Evolutionary conservation across 768 basidiomycete genomes (phyloP), one percentile per base, ranked within the genome.

Genomic region (Lepiota brunneoincarnata): DNA sequence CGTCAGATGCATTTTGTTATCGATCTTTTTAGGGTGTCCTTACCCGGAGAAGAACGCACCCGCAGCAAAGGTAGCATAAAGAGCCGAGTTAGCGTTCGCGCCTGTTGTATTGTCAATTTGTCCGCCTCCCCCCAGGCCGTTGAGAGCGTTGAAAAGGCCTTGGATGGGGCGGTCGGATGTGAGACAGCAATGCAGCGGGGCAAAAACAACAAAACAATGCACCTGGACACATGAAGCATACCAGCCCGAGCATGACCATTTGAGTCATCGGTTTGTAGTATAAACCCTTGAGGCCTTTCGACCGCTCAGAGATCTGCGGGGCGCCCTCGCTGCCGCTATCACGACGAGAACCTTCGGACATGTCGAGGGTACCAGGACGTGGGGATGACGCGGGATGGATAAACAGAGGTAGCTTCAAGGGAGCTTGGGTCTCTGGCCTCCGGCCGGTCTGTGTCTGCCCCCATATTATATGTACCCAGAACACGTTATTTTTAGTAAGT

Each of bases 51-150:
- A 75, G 52, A 76, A 75, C 4, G 71, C 72, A 37, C 63, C 69
- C 38, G 68, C 70, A 1, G 76, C 69, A 59, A 79, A 79, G 7
- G 77, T 77, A 2, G 75, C 67, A 63, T 92, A 91, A 17, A 88
- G 69, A 3, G 87, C 82, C 1, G 82, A 72, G 62, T 85, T 83
- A 1, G 86, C 78, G 60, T 92, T 89, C 17, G 88, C 83, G 63
- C 79, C 80, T 15, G 82, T 86, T 3, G 73, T 75, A 14, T 79
- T 63, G 61, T 87, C 82, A 34, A 89, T 63, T 68, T 87, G 85
- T 2, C 91, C 91, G 37, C 86, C 89, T 42, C 78, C 89, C 3
- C 91, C 91, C 34, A 93, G 76, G 36, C 90, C 89, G 51, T 82
- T 86, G 61, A 91, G 72, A 0, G 89, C 82, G 61, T 91, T 92